These are phyloP conservation scores for Rhizopus delemar DNA, from an alignment of 371 early-diverging fungal species.

Conservation along the genomic window DNA sequence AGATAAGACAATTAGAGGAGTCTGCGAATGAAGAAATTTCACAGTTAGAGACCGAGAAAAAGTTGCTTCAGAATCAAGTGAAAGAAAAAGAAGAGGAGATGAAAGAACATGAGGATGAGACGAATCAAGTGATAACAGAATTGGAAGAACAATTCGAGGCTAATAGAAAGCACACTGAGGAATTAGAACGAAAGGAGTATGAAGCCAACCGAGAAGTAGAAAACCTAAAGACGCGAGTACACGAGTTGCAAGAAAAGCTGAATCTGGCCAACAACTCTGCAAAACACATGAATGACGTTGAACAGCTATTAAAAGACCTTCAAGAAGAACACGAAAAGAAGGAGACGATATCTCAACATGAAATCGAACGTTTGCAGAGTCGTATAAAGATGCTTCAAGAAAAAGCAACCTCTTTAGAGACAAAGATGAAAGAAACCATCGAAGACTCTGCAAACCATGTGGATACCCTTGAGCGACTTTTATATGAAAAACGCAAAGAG, in stretches of 20 bases:
- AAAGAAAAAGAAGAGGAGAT: conserved; percentile 2
- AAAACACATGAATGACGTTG: conserved; percentile 1
- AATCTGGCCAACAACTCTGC: background rate
- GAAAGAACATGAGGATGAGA: background rate
- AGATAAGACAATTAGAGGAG: background rate
- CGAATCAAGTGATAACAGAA: background rate
- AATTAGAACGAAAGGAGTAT: background rate
- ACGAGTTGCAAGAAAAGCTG: background rate
- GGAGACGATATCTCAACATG: background rate
- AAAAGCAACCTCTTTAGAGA: background rate
- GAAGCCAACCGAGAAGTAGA: background rate
- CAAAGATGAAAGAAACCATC: background rate
- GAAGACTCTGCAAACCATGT: background rate
- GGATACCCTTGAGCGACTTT: background rate
- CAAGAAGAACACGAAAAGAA: conserved; percentile 5
- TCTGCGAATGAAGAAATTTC: no score
- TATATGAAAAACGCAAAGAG: conserved; percentile 5
- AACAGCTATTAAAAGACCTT: background rate
- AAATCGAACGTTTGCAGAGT: background rate
- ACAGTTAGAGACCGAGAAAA: no score
- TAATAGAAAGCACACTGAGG: background rate
- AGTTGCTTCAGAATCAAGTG: background rate
- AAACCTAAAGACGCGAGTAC: background rate
- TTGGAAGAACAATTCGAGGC: background rate
- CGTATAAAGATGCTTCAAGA: conserved; percentile 1